A percentile compares a stretch with the other conserved stretches of the same genome.
These are phyloP conservation scores for Mycena latifolia DNA, from an alignment of 768 basidiomycete species.

Conservation along the genomic window DNA sequence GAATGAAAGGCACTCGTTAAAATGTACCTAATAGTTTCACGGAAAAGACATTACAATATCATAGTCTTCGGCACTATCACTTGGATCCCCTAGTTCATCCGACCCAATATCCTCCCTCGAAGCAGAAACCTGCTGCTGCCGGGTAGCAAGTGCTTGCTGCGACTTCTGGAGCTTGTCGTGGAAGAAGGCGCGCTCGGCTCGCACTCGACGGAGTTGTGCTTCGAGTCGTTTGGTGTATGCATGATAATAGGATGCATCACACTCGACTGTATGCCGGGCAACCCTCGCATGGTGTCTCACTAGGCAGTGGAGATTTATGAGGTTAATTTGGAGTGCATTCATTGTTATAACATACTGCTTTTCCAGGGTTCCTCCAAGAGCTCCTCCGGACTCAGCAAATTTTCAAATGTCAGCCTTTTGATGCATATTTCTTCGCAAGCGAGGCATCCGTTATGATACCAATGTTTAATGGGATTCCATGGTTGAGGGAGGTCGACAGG, in stretches of 20 bases:
- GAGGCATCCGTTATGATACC: not conserved
- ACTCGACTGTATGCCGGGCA: not conserved
- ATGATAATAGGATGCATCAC: conserved; percentile 8
- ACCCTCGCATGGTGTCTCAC: not conserved
- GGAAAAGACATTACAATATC: too few species aligned
- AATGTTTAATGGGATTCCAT: not conserved
- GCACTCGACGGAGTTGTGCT: not conserved
- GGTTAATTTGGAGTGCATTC: not conserved
- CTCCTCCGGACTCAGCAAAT: not conserved
- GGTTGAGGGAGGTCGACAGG: not conserved
- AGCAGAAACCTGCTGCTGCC: not conserved
- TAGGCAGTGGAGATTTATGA: not conserved
- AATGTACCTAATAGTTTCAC: too few species aligned
- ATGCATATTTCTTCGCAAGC: not conserved
- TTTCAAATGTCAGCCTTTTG: not conserved
- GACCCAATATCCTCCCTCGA: not conserved
- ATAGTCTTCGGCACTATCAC: too few species aligned
- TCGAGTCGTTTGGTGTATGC: conserved; percentile 5
- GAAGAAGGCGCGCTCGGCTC: not conserved
- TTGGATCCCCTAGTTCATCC: too few species aligned
- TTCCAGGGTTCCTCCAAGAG: not conserved
- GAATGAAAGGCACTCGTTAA: too few species aligned
- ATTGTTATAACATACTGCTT: not conserved
- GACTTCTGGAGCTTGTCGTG: not conserved
- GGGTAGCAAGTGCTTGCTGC: not conserved